These are phyloP conservation scores for Persicaria tinctoria DNA, from an alignment of 148 eudicot genomes.

Conservation along the genomic window DNA sequence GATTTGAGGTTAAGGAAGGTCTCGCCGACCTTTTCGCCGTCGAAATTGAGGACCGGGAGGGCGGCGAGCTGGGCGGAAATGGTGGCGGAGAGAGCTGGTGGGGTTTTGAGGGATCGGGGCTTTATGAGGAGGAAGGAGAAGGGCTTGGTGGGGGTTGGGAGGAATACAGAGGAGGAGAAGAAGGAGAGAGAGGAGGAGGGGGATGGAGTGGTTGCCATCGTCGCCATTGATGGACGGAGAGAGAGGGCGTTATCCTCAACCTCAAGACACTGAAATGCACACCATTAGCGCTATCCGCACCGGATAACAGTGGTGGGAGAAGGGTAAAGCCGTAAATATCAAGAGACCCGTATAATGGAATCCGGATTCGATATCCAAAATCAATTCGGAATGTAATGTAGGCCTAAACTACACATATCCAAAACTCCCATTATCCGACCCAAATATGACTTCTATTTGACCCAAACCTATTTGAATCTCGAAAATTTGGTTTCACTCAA, in stretches of 20 bases:
- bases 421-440: too few relatives aligned
- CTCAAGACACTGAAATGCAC: neutral
- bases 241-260: neutral
- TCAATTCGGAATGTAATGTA: too few relatives aligned
- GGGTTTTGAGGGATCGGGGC: constrained; percentile 17
- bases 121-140: neutral
- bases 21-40: constrained; percentile 63
- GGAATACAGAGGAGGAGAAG: constrained; percentile 36
- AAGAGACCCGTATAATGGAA: too few relatives aligned
- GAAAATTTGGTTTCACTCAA: too few relatives aligned
- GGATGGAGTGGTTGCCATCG: constrained; percentile 13
- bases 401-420: too few relatives aligned
- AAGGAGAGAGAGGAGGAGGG: constrained; percentile 27
- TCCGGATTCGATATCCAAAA: too few relatives aligned
- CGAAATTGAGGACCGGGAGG: constrained; percentile 70
- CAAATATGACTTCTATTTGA: too few relatives aligned
- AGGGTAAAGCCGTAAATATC: neutral
- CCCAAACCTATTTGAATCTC: too few relatives aligned
- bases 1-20: constrained; percentile 57
- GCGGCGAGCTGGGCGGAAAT: constrained; percentile 53
- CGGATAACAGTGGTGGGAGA: neutral
- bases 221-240: constrained; percentile 4
- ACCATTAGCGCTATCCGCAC: neutral
- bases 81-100: constrained; percentile 19
- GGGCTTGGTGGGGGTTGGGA: constrained; percentile 20